Conservation (phyloP, 495 filamentous ascomycete species). For the Lasiosphaeria miniovina region DNA sequence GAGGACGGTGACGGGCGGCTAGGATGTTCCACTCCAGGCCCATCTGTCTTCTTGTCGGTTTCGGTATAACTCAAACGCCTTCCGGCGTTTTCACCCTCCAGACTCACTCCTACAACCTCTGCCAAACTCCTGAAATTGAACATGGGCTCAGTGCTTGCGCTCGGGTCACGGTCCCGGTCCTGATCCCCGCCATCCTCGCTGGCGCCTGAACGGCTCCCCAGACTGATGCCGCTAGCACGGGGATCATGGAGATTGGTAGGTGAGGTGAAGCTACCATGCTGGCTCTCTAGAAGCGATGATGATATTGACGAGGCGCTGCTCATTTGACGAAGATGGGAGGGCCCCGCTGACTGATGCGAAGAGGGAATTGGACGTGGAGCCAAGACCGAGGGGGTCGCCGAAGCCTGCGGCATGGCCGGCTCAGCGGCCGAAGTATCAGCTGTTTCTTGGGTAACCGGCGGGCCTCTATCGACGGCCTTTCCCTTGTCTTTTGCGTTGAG, state of each 20-base stretch:
- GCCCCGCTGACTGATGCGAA: conserved; percentile 44
- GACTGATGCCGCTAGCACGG: conserved; percentile 41
- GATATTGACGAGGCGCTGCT: conserved; percentile 79
- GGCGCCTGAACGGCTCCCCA: conserved; percentile 35
- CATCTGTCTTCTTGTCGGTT: conserved; percentile 16
- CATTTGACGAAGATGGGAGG: conserved; percentile 73
- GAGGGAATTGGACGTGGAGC: conserved; percentile 37
- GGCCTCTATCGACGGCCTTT: conserved; percentile 69
- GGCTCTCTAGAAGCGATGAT: conserved; percentile 68
- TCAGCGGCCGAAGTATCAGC: conserved; percentile 11
- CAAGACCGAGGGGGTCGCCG: conserved; percentile 14
- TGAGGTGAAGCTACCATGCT: conserved; percentile 51
- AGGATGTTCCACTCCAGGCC: neutral
- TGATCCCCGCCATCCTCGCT: conserved; percentile 39
- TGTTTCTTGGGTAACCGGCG: conserved; percentile 16
- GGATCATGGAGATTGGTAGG: conserved; percentile 44
- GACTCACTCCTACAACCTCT: conserved; percentile 67
- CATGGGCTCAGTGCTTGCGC: conserved; percentile 66
- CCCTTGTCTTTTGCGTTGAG: conserved; percentile 60
- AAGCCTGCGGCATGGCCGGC: conserved; percentile 7
- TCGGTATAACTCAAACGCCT: conserved; percentile 28
- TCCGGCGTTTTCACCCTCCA: conserved; percentile 41
- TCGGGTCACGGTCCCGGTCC: conserved; percentile 43
- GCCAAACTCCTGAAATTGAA: conserved; percentile 90
- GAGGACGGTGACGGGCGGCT: too few relatives aligned